Percentiles rank a stretch among this genome's conserved stretches.
Evolutionary conservation across 176 grass and related monocot species (phyloP).

Genomic region (Oryza meridionalis): DNA sequence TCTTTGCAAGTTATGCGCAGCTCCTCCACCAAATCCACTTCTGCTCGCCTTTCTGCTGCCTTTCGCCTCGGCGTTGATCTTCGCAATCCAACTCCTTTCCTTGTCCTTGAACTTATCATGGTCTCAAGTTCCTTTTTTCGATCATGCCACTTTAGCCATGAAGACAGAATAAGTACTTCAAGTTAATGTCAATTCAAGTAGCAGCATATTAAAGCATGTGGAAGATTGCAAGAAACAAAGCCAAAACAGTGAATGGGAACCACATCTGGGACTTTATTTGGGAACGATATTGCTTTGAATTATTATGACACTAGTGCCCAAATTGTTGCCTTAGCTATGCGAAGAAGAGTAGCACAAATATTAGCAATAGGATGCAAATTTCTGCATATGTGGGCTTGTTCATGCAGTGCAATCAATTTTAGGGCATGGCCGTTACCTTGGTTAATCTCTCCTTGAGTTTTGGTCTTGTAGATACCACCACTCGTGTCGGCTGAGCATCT

Average conservation of each 20-base stretch:
- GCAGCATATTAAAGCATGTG: neutral
- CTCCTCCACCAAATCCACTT: constrained; percentile 15
- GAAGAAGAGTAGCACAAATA: neutral
- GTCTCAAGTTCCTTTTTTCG: constrained; percentile 52
- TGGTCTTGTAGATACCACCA: constrained; percentile 44
- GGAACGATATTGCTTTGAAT: neutral
- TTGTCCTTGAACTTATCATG: constrained; percentile 32
- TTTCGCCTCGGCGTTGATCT: neutral
- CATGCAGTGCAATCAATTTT: neutral
- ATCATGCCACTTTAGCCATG: constrained; percentile 42
- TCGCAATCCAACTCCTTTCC: neutral
- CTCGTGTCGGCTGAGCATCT: constrained; percentile 17
- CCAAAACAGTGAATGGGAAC: neutral
- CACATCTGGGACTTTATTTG: neutral
- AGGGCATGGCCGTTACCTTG: constrained; percentile 60
- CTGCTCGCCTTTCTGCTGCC: constrained; percentile 1
- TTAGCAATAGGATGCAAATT: constrained; percentile 6
- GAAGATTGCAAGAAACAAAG: neutral
- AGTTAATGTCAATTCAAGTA: neutral
- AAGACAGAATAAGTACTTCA: neutral
- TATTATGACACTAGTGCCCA: neutral
- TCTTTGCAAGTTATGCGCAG: constrained; percentile 27
- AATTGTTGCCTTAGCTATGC: neutral
- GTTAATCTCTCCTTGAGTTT: constrained; percentile 74
- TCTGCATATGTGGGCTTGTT: neutral